Evolutionary conservation across 805 yeast genomes (phyloP).

Genomic region (Candida orba): DNA sequence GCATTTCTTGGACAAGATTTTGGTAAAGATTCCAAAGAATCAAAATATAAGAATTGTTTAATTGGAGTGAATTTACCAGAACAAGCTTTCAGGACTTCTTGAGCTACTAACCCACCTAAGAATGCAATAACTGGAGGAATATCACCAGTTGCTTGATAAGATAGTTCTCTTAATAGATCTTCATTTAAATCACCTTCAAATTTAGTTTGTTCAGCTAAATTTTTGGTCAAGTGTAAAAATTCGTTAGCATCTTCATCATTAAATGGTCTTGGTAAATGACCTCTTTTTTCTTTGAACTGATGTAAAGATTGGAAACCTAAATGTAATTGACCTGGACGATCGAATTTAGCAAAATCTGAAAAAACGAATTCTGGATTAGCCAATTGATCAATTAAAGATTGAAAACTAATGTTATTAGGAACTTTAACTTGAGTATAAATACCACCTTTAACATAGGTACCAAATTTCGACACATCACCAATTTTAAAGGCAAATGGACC

Average conservation of each 20-base stretch:
- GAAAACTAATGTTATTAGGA: constrained; percentile 58
- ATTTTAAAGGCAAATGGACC: constrained; percentile 95
- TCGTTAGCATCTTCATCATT: constrained; percentile 69
- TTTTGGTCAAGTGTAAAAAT: constrained; percentile 49
- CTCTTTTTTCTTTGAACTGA: constrained; percentile 54
- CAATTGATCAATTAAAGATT: constrained; percentile 58
- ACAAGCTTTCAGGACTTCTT: constrained; percentile 91
- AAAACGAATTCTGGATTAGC: constrained; percentile 68
- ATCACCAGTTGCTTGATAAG: constrained; percentile 88
- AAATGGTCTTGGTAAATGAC: constrained; percentile 69
- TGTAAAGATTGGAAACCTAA: constrained; percentile 87
- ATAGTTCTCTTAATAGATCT: constrained; percentile 58
- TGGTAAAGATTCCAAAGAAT: constrained; percentile 89
- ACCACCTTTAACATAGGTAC: constrained; percentile 76
- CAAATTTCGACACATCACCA: constrained; percentile 46
- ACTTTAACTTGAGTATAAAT: constrained; percentile 87
- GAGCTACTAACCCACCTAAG: constrained; percentile 91
- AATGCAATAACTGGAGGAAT: constrained; percentile 85
- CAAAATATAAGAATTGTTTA: constrained; percentile 88
- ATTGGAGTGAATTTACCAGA: constrained; percentile 94
- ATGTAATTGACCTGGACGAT: constrained; percentile 85
- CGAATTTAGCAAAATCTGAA: constrained; percentile 92
- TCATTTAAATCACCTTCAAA: constrained; percentile 61
- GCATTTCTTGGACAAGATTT: constrained; percentile 54
- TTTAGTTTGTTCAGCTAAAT: constrained; percentile 47